Percentiles rank a stretch among this genome's conserved stretches.
Conservation (phyloP, 306 rosid species). For the Quercus ilex region DNA sequence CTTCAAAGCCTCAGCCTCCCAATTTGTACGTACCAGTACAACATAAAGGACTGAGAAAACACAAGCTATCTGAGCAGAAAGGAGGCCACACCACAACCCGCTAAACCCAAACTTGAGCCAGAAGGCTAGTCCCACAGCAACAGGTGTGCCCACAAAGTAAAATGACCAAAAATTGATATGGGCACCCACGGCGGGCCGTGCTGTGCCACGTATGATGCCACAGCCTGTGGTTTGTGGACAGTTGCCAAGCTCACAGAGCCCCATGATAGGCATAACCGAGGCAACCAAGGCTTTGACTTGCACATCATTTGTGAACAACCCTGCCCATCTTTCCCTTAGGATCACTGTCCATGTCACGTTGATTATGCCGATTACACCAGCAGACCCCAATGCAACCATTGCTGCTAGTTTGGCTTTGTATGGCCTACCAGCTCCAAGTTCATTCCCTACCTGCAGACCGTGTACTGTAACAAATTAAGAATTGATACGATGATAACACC, state of each 20-base stretch:
- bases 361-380: slow-evolving; percentile 65
- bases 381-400: slow-evolving; percentile 80
- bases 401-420: slow-evolving; percentile 91
- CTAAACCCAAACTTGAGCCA: slow-evolving; percentile 66
- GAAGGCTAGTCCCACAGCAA: slow-evolving; percentile 78
- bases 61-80: slow-evolving; percentile 81
- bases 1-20: slow-evolving; percentile 83
- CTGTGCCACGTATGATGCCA: slow-evolving; percentile 78
- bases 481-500: too few relatives aligned
- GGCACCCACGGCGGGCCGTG: slow-evolving; percentile 73
- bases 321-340: slow-evolving; percentile 67
- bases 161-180: slow-evolving; percentile 64
- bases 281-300: slow-evolving; percentile 63
- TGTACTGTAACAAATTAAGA: not conserved
- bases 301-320: slow-evolving; percentile 64
- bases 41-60: slow-evolving; percentile 67
- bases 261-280: slow-evolving; percentile 81
- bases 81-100: slow-evolving; percentile 91
- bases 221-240: slow-evolving; percentile 94
- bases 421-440: slow-evolving; percentile 92
- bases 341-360: slow-evolving; percentile 89
- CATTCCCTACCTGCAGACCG: slow-evolving; percentile 77
- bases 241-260: slow-evolving; percentile 85
- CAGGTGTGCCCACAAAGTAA: slow-evolving; percentile 84
- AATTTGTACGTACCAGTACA: slow-evolving; percentile 59